Evolutionary conservation across 176 grass and related monocot species (phyloP), one percentile per base, ranked within the genome.

Genomic region (Pontederia crassipes): DNA sequence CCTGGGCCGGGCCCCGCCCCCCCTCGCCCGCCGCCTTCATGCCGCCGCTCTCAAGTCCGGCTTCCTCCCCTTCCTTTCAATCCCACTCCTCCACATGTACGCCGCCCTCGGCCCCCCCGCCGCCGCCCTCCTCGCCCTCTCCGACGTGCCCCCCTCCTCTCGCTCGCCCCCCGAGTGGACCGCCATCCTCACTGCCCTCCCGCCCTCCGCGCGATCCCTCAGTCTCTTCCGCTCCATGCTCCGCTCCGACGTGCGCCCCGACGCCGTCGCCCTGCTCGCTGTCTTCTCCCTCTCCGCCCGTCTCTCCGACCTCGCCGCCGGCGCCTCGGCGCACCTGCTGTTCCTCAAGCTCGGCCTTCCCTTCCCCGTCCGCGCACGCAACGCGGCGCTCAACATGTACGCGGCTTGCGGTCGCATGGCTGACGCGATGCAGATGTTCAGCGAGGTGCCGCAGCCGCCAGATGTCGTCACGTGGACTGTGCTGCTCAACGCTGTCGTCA

Each of bases 331-430:
- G 11, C 77, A 79, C 20, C 54, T 79, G 48, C 61, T 79, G 48
- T 73, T 79, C 69, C 46, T 79, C 15, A 79, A 79, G 52, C 62
- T 67, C 8, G 77, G 77, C 9, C 17, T 61, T 16, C 70, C 77
- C 9, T 67, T 79, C 55, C 67, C 69, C 11, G 28, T 56, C 17
- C 67, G 53, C 45, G 69, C 69, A 11, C 48, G 53, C 46, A 73
- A 79, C 12, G 57, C 77, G 4, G 62, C 54, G 11, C 8, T 66
- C 26, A 20, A 57, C 28, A 62, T 79, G 70, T 24, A 20, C n/a
- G 62, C 65, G 4, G 57, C 69, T 12, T 57, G 48, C 47, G 59
- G 59, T 13, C 20, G 63, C 27, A 62, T 79, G 70, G 15, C 32
- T 12, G 62, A 79, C 24, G 69, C 69, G 8, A 56, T 24, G 14